These are phyloP conservation scores for Eucalyptus shirleyi DNA, from an alignment of 345 rosid species.

Conservation along the genomic window DNA sequence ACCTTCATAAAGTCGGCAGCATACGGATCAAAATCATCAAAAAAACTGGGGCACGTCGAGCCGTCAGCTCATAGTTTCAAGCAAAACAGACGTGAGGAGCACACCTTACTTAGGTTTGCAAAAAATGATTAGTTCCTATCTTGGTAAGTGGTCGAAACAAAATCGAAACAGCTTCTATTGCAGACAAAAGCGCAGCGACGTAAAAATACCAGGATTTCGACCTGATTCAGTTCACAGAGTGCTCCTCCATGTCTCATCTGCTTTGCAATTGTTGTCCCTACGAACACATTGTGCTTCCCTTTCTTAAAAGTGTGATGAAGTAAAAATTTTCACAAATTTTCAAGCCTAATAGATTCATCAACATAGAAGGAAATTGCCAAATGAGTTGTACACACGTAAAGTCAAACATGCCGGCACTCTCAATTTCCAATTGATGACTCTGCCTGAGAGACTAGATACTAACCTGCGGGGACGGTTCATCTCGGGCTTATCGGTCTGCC, in stretches of 20 bases:
- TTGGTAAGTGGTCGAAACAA: neutral
- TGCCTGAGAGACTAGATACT: neutral
- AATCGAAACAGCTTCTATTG: neutral
- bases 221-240: neutral
- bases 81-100: neutral
- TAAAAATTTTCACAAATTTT: neutral
- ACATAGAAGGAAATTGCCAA: neutral
- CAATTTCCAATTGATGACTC: neutral
- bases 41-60: neutral
- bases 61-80: neutral
- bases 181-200: neutral
- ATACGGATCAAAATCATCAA: neutral
- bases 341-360: neutral
- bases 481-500: neutral
- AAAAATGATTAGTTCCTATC: neutral
- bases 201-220: neutral
- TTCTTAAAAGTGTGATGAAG: neutral
- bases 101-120: neutral
- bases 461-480: neutral
- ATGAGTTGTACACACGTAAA: neutral
- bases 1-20: neutral
- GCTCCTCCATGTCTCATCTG: neutral
- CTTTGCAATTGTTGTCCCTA: neutral
- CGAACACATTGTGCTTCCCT: neutral
- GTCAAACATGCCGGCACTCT: neutral